A percentile compares a stretch with the other conserved stretches of the same genome.
These are phyloP conservation scores for Begonia masoniana DNA, from an alignment of 306 rosid species.

Conservation along the genomic window DNA sequence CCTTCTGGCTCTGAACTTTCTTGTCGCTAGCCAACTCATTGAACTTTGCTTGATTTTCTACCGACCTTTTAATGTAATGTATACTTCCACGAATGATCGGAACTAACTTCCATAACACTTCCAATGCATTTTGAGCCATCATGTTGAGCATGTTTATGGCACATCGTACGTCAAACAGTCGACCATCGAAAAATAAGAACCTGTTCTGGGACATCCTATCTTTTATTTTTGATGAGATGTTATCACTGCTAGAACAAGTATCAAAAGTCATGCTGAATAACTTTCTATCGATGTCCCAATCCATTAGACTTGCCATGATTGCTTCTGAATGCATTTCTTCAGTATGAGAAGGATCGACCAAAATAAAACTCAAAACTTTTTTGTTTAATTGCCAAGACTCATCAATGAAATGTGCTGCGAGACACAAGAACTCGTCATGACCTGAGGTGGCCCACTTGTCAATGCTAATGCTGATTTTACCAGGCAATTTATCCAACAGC, in stretches of 20 bases:
- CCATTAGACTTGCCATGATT: conserved; percentile 74
- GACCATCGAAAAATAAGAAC: conserved; percentile 78
- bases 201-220: conserved; percentile 80
- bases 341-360: conserved; percentile 66
- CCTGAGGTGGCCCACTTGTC: conserved; percentile 61
- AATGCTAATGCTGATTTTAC: conserved; percentile 76
- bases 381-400: conserved; percentile 81
- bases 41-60: conserved; percentile 50
- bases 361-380: conserved; percentile 60
- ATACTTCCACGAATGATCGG: conserved; percentile 56
- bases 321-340: conserved; percentile 72
- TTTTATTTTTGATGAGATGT: conserved; percentile 41
- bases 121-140: conserved; percentile 41
- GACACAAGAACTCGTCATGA: conserved; percentile 59
- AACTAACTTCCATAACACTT: conserved; percentile 39
- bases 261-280: conserved; percentile 82
- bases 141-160: conserved; percentile 29
- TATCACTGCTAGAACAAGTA: conserved; percentile 54
- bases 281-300: conserved; percentile 96
- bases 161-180: conserved; percentile 76
- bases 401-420: conserved; percentile 81
- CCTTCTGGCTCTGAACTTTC: conserved; percentile 44
- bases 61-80: conserved; percentile 54
- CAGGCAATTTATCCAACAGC: conserved; percentile 86
- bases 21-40: conserved; percentile 55